Conservation (phyloP, 305 asterid species). For the Solanum hybrid region DNA sequence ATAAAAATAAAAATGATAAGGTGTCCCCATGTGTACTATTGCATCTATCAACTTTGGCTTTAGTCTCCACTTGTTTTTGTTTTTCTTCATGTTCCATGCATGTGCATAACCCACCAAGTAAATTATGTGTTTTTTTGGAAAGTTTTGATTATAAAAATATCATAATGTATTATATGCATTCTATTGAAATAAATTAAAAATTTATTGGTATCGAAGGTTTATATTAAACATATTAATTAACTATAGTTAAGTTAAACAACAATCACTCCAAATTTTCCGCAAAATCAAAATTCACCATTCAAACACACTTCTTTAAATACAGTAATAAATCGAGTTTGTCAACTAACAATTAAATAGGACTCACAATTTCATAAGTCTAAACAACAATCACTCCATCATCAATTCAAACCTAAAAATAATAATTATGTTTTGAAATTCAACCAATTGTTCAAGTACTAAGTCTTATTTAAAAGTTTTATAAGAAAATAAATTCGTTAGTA, state of each 20-base stretch:
- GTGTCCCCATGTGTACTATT: neutral
- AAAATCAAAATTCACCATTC: neutral
- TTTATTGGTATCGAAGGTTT: neutral
- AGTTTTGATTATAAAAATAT: neutral
- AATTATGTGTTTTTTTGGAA: neutral
- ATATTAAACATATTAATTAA: neutral
- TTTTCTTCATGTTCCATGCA: neutral
- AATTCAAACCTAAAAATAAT: neutral
- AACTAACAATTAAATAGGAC: neutral
- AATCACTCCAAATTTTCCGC: neutral
- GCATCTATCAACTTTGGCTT: neutral
- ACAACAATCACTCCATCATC: neutral
- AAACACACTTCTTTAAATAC: neutral
- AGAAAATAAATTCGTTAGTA: neutral
- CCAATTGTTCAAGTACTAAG: neutral
- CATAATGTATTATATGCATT: neutral
- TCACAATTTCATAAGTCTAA: neutral
- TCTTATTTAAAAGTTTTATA: neutral
- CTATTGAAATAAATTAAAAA: neutral
- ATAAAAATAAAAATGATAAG: no score
- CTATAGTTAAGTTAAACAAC: no score
- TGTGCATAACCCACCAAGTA: neutral
- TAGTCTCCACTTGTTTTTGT: neutral
- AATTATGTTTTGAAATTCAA: neutral
- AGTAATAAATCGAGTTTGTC: neutral